phyloP scores from a whole-genome alignment of 2,329 filamentous ascomycete genomes.

The Fusarium sp. region DNA sequence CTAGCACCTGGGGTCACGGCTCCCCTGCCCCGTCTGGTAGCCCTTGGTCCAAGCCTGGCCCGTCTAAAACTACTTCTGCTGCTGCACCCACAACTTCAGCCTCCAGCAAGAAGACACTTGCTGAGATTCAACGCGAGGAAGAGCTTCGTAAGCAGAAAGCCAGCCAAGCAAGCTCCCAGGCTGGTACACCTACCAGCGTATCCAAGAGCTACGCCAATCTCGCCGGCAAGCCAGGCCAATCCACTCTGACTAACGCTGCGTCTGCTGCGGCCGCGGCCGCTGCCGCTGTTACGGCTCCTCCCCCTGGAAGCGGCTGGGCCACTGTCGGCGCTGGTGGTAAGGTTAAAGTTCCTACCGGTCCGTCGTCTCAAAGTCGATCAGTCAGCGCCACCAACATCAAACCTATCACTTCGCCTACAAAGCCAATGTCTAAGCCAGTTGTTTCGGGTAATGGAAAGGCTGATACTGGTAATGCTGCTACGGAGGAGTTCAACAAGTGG shows the following conservation, averaged over 20 bases:
- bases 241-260: constrained; percentile 54
- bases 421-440: constrained; percentile 64
- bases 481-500: constrained; percentile 97
- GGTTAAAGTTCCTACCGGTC: constrained; percentile 77
- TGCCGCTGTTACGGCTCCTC: constrained; percentile 55
- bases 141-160: constrained; percentile 81
- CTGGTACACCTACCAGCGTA: constrained; percentile 59
- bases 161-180: constrained; percentile 62
- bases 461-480: constrained; percentile 63
- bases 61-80: constrained; percentile 55
- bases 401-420: constrained; percentile 58
- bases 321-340: constrained; percentile 96
- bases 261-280: constrained; percentile 53
- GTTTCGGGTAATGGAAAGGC: constrained; percentile 57
- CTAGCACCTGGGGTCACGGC: constrained; percentile 87
- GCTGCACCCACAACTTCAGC: constrained; percentile 40
- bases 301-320: constrained; percentile 77
- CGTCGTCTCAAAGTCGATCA: constrained; percentile 62
- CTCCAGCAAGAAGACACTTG: constrained; percentile 84
- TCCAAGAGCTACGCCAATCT: constrained; percentile 96
- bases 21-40: constrained; percentile 75
- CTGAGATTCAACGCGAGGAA: constrained; percentile 97
- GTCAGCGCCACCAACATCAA: constrained; percentile 59
- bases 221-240: constrained; percentile 75
- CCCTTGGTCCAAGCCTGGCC: constrained; percentile 75